phyloP scores from a whole-genome alignment of 73 alveolate species.

The Tetrahymena malaccensis region DNA sequence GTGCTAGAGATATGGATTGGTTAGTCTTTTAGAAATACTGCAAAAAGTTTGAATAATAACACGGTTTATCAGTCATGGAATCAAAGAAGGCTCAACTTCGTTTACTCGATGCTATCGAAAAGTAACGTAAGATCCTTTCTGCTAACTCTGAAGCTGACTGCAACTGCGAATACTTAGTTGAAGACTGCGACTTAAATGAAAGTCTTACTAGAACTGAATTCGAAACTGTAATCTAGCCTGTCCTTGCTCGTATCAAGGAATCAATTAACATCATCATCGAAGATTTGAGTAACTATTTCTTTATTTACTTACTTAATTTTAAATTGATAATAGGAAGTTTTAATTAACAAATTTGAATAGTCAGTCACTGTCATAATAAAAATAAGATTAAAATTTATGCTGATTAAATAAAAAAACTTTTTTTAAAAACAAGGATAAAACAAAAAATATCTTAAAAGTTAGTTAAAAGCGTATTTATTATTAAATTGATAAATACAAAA shows the following conservation, averaged over 20 bases:
- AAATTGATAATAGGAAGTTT: neutral
- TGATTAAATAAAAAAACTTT: neutral
- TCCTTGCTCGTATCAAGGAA: conserved; percentile 3
- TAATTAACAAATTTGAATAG: neutral
- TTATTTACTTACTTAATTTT: too few species aligned
- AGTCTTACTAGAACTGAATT: conserved; percentile 82
- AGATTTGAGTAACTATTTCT: neutral
- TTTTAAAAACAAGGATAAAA: neutral
- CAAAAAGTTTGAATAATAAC: conserved; percentile 67
- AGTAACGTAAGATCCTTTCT: conserved; percentile 82
- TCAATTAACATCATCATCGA: neutral
- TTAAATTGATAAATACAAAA: too few species aligned
- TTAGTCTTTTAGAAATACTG: conserved; percentile 69
- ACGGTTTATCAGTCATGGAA: conserved; percentile 76
- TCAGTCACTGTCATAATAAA: neutral
- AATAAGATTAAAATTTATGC: neutral
- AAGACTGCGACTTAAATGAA: conserved; percentile 84
- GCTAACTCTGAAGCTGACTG: conserved; percentile 84
- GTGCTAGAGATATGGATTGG: conserved; percentile 93
- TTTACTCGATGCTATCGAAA: conserved; percentile 86
- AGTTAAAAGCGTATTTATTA: neutral
- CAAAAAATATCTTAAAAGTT: neutral
- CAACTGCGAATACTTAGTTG: conserved; percentile 81
- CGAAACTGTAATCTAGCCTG: conserved; percentile 58
- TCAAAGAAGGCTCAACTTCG: conserved; percentile 74